Percentiles rank a stretch among this genome's conserved stretches.
Conservation (phyloP, 768 basidiomycete genomes). For the Cyathus striatus region DNA sequence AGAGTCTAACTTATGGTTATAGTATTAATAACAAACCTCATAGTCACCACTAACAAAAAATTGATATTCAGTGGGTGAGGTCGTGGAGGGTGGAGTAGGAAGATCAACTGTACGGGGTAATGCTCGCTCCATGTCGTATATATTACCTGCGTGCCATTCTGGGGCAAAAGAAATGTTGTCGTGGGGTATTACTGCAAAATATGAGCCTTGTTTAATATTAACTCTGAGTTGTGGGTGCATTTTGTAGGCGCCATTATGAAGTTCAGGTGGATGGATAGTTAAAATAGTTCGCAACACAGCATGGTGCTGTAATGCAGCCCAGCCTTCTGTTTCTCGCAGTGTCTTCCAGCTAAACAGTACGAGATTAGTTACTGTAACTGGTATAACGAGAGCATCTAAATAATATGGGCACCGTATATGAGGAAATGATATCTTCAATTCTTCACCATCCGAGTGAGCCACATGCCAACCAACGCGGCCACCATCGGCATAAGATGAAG, state of each 20-base stretch:
- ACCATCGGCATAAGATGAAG: conserved; percentile 65
- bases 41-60: conserved; percentile 79
- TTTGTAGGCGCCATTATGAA: too few species aligned
- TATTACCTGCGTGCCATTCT: conserved; percentile 80
- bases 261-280: conserved; percentile 52
- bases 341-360: conserved; percentile 53
- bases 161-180: conserved; percentile 19
- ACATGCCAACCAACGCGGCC: conserved; percentile 58
- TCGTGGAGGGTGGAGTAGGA: conserved; percentile 38
- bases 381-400: background rate
- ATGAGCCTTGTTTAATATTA: conserved; percentile 67
- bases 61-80: conserved; percentile 49
- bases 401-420: conserved; percentile 47
- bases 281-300: conserved; percentile 62
- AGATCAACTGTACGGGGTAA: conserved; percentile 44
- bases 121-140: conserved; percentile 64
- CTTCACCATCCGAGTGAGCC: conserved; percentile 36
- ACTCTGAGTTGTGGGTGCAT: conserved; percentile 45
- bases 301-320: conserved; percentile 84
- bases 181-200: conserved; percentile 62
- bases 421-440: conserved; percentile 60
- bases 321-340: conserved; percentile 75
- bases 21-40: conserved; percentile 42
- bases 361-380: background rate
- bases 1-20: background rate